Base-by-base conservation (phyloP, 306 rosid genomes). In the Gastrolobium villosum region DNA sequence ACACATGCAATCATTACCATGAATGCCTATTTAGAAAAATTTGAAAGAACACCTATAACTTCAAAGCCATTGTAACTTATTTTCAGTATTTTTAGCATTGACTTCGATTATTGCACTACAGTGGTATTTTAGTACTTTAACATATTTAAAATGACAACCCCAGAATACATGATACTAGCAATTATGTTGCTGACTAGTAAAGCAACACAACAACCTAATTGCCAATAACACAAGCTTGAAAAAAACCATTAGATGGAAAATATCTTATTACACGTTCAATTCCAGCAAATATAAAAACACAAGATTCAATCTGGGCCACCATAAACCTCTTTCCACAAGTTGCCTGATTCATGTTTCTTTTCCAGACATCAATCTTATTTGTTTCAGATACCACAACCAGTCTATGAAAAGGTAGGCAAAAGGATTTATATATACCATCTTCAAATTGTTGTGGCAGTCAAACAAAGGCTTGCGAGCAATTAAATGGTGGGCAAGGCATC, bases 401-500 rank as follows among this genome's bases (percentile, higher is more conserved):
- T n/a, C 43, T 50, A 67, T 40, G 45, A 52, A 57, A 79, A 54
- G 76, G 66, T 40, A 60, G 64, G 70, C 44, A n/a, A 74, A 14
- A 52, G 70, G 52, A 72, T 76, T 39, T 76, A 48, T 53, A 41
- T 9, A 34, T 88, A 96, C 99, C 99, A 96, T 96, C 89, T 93
- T 93, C 79, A 93, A 92, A 74, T 96, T 96, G 88, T 93, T 93
- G 86, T 79, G 92, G 91, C 98, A 91, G 77, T 91, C 94, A 80
- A 96, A 89, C 86, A 96, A 80, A 66, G 97, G 88, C 88, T 90
- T 96, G 78, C 77, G 94, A 68, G 93, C 89, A 81, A 96, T 84
- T 86, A 93, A 91, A 88, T 89, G 99, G 87, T 93, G 93, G 70
- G 94, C 94, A 81, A 96, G 90, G 78, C 99, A 96, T 68, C 96